Conservation (phyloP, 805 yeast species). For the Myxozyma neotropica region DNA sequence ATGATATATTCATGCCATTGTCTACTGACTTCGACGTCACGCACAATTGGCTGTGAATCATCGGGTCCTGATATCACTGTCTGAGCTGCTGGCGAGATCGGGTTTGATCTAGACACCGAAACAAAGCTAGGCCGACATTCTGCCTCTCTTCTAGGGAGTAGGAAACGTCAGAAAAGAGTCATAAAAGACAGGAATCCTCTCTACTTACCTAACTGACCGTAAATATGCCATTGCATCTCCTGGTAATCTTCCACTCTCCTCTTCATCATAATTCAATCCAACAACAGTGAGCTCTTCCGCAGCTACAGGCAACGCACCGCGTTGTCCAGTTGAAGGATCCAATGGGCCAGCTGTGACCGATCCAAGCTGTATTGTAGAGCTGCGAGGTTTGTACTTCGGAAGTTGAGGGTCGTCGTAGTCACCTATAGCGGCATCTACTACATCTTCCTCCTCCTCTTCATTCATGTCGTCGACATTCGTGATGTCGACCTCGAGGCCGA, state of each 20-base stretch:
- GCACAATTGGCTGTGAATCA: not conserved
- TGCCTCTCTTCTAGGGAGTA: slow-evolving; percentile 19
- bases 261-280: slow-evolving; percentile 25
- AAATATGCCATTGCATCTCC: slow-evolving; percentile 28
- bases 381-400: slow-evolving; percentile 1
- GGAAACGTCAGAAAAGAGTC: not conserved
- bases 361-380: slow-evolving; percentile 24
- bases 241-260: slow-evolving; percentile 15
- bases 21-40: slow-evolving; percentile 3
- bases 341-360: slow-evolving; percentile 36
- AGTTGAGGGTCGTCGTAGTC: slow-evolving; percentile 15
- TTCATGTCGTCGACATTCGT: slow-evolving; percentile 1
- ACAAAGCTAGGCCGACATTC: slow-evolving; percentile 25
- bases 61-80: not conserved
- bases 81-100: not conserved
- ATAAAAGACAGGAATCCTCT: not conserved
- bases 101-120: not conserved
- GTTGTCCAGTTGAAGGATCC: slow-evolving; percentile 39
- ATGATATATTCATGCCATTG: slow-evolving; percentile 27
- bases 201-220: slow-evolving; percentile 16
- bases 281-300: not conserved
- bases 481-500: slow-evolving; percentile 6
- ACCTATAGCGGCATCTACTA: slow-evolving; percentile 2
- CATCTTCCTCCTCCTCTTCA: slow-evolving; percentile 11
- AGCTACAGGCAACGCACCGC: slow-evolving; percentile 40